Evolutionary conservation across 2,329 filamentous ascomycete species (phyloP).

Genomic region (Coccinonectria pachysandricola): DNA sequence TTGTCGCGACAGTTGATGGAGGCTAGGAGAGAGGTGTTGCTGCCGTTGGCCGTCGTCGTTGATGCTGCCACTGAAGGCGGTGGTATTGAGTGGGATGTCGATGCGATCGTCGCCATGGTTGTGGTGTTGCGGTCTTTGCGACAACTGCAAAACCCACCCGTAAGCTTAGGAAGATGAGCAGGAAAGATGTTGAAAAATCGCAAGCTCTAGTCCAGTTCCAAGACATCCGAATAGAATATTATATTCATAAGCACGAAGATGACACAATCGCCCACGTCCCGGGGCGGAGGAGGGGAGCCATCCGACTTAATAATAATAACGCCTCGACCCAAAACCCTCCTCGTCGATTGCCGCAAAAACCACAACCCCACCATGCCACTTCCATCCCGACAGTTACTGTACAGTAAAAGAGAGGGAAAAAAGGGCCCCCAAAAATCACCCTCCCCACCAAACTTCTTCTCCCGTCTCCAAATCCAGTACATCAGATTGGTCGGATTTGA

Average conservation of each 20-base stretch:
- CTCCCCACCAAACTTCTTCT: conserved; percentile 6
- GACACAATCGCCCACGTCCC: too few relatives aligned
- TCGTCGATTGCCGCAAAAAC: not conserved
- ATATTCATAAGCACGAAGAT: too few relatives aligned
- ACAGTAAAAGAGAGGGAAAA: too few relatives aligned
- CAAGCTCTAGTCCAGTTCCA: not conserved
- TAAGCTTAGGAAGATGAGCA: not conserved
- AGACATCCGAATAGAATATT: too few relatives aligned
- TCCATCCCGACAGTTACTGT: too few relatives aligned
- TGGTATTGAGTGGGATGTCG: not conserved
- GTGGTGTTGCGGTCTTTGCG: not conserved
- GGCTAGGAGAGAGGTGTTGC: conserved; percentile 49
- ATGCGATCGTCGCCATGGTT: not conserved
- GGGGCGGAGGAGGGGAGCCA: not conserved
- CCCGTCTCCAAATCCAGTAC: conserved; percentile 10
- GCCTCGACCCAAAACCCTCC: not conserved
- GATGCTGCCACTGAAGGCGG: not conserved
- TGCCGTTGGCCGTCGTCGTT: conserved; percentile 9
- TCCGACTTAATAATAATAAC: not conserved
- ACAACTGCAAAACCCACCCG: too few relatives aligned
- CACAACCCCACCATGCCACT: not conserved
- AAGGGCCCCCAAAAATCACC: conserved; percentile 6
- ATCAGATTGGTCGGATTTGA: conserved; percentile 20
- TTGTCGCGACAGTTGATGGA: conserved; percentile 60
- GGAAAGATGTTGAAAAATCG: not conserved